Evolutionary conservation across 148 eudicot genomes (phyloP).

Genomic region (Bassia scoparia): DNA sequence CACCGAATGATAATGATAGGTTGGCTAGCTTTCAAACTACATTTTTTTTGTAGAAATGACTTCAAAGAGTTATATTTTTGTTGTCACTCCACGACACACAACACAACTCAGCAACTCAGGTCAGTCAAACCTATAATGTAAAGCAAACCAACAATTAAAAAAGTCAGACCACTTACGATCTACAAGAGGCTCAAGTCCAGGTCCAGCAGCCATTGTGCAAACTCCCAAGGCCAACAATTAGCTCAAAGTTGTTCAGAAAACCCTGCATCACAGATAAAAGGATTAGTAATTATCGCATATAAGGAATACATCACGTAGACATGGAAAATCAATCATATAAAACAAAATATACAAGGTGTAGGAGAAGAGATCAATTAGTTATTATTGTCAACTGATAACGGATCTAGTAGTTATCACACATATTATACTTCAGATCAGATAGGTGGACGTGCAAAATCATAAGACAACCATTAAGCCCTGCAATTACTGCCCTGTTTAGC

Average conservation of each 20-base stretch:
- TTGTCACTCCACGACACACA: neutral
- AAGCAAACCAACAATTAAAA: neutral
- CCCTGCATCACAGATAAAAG: constrained; percentile 16
- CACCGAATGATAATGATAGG: neutral
- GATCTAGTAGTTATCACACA: neutral
- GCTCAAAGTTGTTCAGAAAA: constrained; percentile 10
- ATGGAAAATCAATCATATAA: neutral
- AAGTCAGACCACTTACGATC: constrained; percentile 55
- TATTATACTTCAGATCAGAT: neutral
- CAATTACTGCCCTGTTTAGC: neutral
- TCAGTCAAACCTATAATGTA: neutral
- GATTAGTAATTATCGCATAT: neutral
- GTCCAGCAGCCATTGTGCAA: constrained; percentile 55
- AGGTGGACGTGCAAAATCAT: too few species aligned
- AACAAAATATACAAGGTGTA: neutral
- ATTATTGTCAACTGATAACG: neutral
- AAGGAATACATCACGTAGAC: neutral
- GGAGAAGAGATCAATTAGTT: neutral
- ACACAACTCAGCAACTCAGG: neutral
- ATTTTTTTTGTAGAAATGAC: neutral
- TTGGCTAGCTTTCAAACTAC: neutral
- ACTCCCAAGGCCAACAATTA: constrained; percentile 16
- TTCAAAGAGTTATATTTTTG: neutral
- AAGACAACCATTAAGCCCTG: neutral
- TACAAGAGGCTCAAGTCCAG: constrained; percentile 77